Base-by-base conservation (phyloP, 768 basidiomycete species). In the Mycena polygramma region DNA sequence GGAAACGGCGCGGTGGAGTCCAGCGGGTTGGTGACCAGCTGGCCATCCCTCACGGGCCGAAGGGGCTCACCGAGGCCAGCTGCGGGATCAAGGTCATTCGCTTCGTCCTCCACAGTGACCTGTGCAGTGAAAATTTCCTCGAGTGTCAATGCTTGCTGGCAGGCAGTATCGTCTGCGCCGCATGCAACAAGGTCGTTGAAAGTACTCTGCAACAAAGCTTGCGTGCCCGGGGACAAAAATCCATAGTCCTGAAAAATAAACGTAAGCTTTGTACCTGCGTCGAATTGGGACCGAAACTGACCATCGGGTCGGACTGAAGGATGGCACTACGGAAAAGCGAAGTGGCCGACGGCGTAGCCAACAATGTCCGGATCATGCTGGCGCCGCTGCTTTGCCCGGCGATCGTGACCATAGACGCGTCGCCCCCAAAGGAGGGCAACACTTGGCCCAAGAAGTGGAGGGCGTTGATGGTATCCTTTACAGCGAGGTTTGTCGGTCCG, bases 271-370 rank as follows among this genome's bases (percentile, higher is more conserved):
- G 24, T 11, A 57, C 30, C 30, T 30, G 30, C 2, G 30, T 26
- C 17, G 15, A 20, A 30, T 48, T 14, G 36, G 26, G 45, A n/a
- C 2, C 41, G 37, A 22, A 37, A 75, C 85, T 64, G 71, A 92
- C 94, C 89, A 96, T 94, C 2, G 95, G 92, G 76, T 96, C 96
- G 2, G 94, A 95, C 62, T 97, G 94, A 15, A 96, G 77, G 67
- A 95, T 94, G 0, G 90, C 93, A 54, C 87, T 91, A 58, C 86
- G 83, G 84, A 96, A 97, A 54, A 95, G 82, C 0, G 87, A 83
- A 19, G 87, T 83, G 0, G 91, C 94, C 2, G 90, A 88, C 1
- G 95, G 93, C 0, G 83, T 83, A 14, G 91, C 93, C 49, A 96
- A 85, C 58, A 97, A 82, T 0, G 93, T 89, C 67, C 94, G 86